These are phyloP conservation scores for Claviceps spartinae DNA, from an alignment of 2,329 filamentous ascomycete species.

Conservation along the genomic window DNA sequence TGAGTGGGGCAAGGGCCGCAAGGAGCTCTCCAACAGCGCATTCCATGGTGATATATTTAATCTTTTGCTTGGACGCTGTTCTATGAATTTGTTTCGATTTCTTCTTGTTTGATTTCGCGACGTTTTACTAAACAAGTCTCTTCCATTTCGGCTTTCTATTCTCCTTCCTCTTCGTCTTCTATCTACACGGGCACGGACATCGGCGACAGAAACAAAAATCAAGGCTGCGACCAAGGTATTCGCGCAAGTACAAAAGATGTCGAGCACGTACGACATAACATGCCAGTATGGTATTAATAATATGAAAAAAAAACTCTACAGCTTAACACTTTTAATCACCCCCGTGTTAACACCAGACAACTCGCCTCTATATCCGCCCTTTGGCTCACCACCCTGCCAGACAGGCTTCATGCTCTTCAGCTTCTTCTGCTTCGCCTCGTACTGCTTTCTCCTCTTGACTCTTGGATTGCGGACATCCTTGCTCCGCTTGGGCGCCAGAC, in stretches of 20 bases:
- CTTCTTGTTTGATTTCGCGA: no score
- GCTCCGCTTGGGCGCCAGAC: conserved; percentile 73
- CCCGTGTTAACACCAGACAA: conserved; percentile 90
- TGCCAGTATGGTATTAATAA: neutral
- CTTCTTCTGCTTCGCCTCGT: conserved; percentile 95
- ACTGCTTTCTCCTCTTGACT: conserved; percentile 97
- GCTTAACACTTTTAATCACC: conserved; percentile 83
- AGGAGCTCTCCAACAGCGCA: no score
- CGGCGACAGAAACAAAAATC: neutral
- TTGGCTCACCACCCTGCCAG: conserved; percentile 75
- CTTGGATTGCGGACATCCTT: conserved; percentile 92
- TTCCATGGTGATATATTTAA: no score
- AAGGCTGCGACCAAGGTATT: neutral
- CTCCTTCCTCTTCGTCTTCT: no score
- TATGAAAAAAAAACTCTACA: conserved; percentile 34
- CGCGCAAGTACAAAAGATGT: no score
- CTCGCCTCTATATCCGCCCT: conserved; percentile 81
- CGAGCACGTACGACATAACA: no score
- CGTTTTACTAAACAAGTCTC: no score
- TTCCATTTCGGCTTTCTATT: no score
- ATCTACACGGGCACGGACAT: no score
- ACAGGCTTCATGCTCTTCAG: conserved; percentile 70
- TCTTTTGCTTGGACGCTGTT: no score
- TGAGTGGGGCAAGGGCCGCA: no score
- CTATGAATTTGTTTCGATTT: no score